A percentile compares a stretch with the other conserved stretches of the same genome.
phyloP scores from a whole-genome alignment of 805 yeast species.

The Yarrowia divulgata region DNA sequence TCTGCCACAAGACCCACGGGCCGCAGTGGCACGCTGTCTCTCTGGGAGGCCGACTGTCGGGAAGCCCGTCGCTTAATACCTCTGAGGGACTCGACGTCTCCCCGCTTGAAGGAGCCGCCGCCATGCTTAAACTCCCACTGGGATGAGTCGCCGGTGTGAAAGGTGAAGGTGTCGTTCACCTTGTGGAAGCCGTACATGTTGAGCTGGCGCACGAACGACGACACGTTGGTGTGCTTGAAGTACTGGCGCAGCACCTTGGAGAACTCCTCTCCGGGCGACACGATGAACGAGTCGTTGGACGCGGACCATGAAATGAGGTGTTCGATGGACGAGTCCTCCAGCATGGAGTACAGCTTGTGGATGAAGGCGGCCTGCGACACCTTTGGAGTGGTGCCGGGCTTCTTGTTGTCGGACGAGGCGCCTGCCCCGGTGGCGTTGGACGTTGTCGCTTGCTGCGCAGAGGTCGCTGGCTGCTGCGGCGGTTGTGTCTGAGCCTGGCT shows the following conservation, averaged over 20 bases:
- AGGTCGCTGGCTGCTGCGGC: background rate
- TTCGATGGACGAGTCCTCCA: constrained; percentile 73
- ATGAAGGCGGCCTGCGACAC: constrained; percentile 71
- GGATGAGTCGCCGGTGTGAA: constrained; percentile 38
- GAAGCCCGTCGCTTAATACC: constrained; percentile 80
- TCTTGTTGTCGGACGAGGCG: constrained; percentile 5
- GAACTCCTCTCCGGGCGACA: constrained; percentile 88
- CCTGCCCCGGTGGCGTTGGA: background rate
- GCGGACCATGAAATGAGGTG: constrained; percentile 89
- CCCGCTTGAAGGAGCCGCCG: constrained; percentile 77
- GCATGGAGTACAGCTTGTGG: constrained; percentile 87
- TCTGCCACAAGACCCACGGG: constrained; percentile 42
- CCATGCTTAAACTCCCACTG: constrained; percentile 91
- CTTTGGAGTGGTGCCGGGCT: constrained; percentile 42
- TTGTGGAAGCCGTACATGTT: constrained; percentile 98
- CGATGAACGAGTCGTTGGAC: constrained; percentile 71
- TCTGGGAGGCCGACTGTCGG: constrained; percentile 48
- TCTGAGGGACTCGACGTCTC: constrained; percentile 75
- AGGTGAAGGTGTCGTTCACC: constrained; percentile 51
- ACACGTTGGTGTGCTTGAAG: constrained; percentile 93
- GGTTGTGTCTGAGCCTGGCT: background rate
- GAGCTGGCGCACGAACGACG: constrained; percentile 89
- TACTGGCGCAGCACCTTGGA: constrained; percentile 72
- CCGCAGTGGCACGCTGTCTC: constrained; percentile 45
- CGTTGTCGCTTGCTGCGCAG: constrained; percentile 3